Evolutionary conservation across 768 basidiomycete species (phyloP).

Genomic region (Mrakia gelida): DNA sequence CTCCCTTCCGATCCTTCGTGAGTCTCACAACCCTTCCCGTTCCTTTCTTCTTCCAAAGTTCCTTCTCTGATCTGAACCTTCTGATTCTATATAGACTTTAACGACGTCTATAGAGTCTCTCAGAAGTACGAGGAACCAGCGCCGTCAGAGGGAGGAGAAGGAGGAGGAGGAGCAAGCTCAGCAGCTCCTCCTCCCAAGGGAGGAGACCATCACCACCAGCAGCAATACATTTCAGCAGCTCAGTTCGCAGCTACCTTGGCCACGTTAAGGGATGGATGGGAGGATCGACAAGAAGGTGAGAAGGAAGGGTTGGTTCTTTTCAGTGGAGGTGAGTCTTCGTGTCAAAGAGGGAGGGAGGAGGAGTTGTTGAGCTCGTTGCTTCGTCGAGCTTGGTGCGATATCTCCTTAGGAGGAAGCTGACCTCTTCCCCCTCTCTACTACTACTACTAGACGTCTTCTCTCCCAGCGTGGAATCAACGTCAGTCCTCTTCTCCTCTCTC

Average conservation of each 20-base stretch:
- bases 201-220: neutral
- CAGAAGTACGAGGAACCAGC: constrained; percentile 16
- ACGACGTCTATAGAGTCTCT: constrained; percentile 29
- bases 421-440: neutral
- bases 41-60: neutral
- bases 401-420: neutral
- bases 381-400: too few relatives aligned
- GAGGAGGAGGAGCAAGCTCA: neutral
- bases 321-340: constrained; percentile 61
- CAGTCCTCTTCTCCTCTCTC: neutral
- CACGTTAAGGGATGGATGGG: constrained; percentile 60
- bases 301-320: constrained; percentile 75
- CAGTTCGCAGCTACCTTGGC: constrained; percentile 75
- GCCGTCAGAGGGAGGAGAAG: neutral
- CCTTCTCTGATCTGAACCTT: neutral
- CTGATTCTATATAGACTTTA: constrained; percentile 17
- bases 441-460: constrained; percentile 55
- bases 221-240: constrained; percentile 73
- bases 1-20: constrained; percentile 21
- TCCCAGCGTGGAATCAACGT: constrained; percentile 62
- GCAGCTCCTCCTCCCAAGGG: neutral
- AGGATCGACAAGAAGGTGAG: constrained; percentile 49
- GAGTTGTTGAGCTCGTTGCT: neutral
- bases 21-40: neutral
- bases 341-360: neutral